Base-by-base conservation (phyloP, 305 asterid species). In the Fraxinus dipetala region DNA sequence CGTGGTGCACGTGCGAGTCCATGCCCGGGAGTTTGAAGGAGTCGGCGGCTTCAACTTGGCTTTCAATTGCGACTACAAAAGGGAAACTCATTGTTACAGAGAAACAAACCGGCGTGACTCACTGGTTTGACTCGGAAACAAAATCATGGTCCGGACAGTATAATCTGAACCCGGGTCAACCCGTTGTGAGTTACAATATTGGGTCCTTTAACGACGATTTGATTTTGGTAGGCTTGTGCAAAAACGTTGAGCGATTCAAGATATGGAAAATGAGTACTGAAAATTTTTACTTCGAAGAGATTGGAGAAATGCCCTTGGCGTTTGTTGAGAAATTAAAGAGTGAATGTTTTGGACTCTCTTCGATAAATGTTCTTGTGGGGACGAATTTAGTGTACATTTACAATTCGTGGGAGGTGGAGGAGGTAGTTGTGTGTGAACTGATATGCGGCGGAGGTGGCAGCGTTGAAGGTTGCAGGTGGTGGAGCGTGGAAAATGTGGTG, bases 351-450 rank as follows among this genome's bases (percentile, higher is more conserved):
- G 93, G 91, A 10, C 16, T 79, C 51, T 77, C 78, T 59, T 84
- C 86, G 0, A 48, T 93, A 2, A 82, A 82, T 22, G 76, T 87
- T 3, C 85, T 93, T 69, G 81, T 77, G 75, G 90, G 88, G 13
- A 94, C 91, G 22, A 67, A 79, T 16, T 61, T 74, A 0, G 87
- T 86, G 10, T 92, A 90, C 85, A 80, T 92, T 67, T 89, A 89
- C 22, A 91, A 87, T 63, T 59, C 83, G 75, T 76, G 88, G 81
- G 85, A 63, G 78, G 83, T 75, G 86, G 87, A 81, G 87, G 93
- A 87, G 88, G 88, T 90, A 79, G 92, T 92, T 87, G 94, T 87
- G 59, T 90, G 92, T 80, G 94, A 92, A 88, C 24, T 89, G 78
- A 8, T 6, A 14, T 14, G 3, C 43, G 81, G 34, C 9, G 86